Conservation (phyloP, 2,329 filamentous ascomycete genomes). For the Cyphellophora europaea region DNA sequence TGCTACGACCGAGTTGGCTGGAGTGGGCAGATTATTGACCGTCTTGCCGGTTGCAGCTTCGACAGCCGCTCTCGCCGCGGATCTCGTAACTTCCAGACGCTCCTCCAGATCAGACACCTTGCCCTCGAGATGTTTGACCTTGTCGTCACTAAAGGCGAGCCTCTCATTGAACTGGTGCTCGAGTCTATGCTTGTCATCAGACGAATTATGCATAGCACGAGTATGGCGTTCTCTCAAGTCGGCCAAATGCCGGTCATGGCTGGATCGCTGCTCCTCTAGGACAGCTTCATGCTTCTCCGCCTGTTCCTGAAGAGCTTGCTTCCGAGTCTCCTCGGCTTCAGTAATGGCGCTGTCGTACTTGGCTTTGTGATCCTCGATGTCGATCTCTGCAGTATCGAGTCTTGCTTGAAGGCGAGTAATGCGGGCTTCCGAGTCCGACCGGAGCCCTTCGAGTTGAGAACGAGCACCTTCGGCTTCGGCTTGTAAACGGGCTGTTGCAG, state of each 20-base stretch:
- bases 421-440: constrained; percentile 66
- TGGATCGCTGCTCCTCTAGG: constrained; percentile 47
- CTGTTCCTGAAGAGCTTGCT: constrained; percentile 47
- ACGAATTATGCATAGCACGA: constrained; percentile 60
- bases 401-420: constrained; percentile 62
- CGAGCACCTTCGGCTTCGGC: constrained; percentile 75
- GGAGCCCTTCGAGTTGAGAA: constrained; percentile 69
- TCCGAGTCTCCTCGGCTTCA: constrained; percentile 63
- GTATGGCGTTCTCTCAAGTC: constrained; percentile 69
- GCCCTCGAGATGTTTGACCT: constrained; percentile 77
- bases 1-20: constrained; percentile 24
- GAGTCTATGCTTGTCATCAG: constrained; percentile 71
- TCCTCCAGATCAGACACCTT: constrained; percentile 79
- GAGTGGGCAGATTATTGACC: constrained; percentile 21
- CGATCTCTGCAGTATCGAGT: constrained; percentile 67
- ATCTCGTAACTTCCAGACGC: constrained; percentile 79
- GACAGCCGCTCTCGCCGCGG: constrained; percentile 74
- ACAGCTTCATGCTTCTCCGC: constrained; percentile 43
- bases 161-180: constrained; percentile 75
- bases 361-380: constrained; percentile 70
- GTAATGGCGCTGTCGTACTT: constrained; percentile 78
- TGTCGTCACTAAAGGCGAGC: constrained; percentile 71
- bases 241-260: constrained; percentile 65
- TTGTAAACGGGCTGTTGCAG: constrained; percentile 69
- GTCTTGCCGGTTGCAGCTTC: constrained; percentile 56